Evolutionary conservation across 305 asterid genomes (phyloP).

Genomic region (Fraxinus sp.): DNA sequence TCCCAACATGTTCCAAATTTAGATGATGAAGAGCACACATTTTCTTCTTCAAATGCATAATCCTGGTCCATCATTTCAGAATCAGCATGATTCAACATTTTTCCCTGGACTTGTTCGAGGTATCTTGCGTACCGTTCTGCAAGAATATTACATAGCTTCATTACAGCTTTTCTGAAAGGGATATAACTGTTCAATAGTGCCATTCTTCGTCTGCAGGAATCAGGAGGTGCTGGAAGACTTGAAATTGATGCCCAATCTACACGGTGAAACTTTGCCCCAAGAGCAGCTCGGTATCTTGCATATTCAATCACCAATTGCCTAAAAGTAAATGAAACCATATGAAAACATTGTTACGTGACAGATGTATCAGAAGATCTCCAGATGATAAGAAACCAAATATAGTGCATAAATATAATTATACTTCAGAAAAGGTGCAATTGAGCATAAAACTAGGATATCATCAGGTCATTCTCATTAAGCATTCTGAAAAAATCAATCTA

Average conservation of each 20-base stretch:
- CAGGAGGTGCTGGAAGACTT: conserved; percentile 84
- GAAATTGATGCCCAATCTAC: conserved; percentile 65
- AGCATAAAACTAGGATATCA: conserved; percentile 16
- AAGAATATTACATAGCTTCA: conserved; percentile 71
- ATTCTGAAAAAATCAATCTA: conserved; percentile 15
- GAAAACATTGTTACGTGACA: conserved; percentile 22
- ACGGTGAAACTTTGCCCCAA: conserved; percentile 75
- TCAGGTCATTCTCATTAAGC: conserved; percentile 11
- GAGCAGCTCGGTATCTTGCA: conserved; percentile 73
- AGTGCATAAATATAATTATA: neutral
- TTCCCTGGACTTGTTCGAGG: conserved; percentile 55
- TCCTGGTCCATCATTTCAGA: conserved; percentile 35
- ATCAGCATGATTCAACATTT: conserved; percentile 38
- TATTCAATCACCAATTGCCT: conserved; percentile 85
- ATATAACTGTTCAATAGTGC: conserved; percentile 45
- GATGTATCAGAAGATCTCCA: conserved; percentile 13
- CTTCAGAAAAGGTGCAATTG: conserved; percentile 5
- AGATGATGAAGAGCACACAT: conserved; percentile 22
- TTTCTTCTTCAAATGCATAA: conserved; percentile 32
- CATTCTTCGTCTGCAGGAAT: conserved; percentile 86
- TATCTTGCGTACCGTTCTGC: conserved; percentile 57
- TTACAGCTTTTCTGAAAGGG: conserved; percentile 62
- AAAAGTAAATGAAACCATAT: conserved; percentile 27
- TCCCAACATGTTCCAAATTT: conserved; percentile 57
- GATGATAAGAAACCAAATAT: conserved; percentile 11